A percentile compares a stretch with the other conserved stretches of the same genome.
These are phyloP conservation scores for Lactarius hengduanensis DNA, from an alignment of 768 basidiomycete species.

Conservation along the genomic window DNA sequence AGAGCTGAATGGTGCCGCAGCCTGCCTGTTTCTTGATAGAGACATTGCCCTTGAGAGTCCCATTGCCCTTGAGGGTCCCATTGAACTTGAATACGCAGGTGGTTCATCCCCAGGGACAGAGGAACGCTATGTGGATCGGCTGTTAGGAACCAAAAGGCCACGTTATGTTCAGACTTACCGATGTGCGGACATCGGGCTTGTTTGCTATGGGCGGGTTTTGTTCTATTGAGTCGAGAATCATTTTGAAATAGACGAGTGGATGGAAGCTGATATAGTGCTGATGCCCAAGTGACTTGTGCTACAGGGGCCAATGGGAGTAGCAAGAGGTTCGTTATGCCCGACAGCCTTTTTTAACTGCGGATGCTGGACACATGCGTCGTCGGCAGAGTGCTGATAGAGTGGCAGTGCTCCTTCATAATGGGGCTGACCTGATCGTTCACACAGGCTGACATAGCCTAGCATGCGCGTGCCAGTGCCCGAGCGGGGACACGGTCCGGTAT, in stretches of 20 bases:
- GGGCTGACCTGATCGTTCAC: no score
- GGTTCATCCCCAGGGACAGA: neutral
- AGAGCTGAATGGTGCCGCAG: neutral
- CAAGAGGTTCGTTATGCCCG: neutral
- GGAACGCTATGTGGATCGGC: neutral
- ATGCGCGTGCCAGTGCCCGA: no score
- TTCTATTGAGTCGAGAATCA: constrained; percentile 4
- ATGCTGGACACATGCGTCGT: neutral
- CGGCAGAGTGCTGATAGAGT: no score
- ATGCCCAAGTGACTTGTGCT: neutral
- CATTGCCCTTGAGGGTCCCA: neutral
- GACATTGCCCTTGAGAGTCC: neutral
- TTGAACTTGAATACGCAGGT: constrained; percentile 19
- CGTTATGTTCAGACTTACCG: neutral
- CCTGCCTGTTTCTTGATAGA: neutral
- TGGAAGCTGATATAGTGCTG: no score
- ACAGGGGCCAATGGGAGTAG: neutral
- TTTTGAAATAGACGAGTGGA: neutral
- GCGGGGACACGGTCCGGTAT: no score
- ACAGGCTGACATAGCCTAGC: no score
- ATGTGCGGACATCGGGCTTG: neutral
- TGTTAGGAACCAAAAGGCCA: neutral
- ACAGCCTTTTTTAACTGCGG: constrained; percentile 2
- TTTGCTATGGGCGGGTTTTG: neutral
- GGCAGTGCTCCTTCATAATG: no score